Conservation (phyloP, 2,329 filamentous ascomycete species). For the Xylaria multiplex region DNA sequence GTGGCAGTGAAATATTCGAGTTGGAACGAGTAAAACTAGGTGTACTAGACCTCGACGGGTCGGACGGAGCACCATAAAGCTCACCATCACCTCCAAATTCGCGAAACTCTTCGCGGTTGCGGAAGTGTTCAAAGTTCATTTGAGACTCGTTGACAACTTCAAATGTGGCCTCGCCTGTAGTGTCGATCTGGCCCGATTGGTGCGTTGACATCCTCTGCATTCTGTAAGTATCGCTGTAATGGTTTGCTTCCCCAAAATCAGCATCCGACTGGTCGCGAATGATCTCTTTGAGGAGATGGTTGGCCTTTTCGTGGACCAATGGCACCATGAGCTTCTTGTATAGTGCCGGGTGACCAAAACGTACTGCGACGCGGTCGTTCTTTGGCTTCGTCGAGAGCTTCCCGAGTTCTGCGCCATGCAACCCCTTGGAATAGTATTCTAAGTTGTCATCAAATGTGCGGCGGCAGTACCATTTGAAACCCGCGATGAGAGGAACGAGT, state of each 20-base stretch:
- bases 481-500: slow-evolving; percentile 77
- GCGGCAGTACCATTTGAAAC: slow-evolving; percentile 85
- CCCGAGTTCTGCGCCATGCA: slow-evolving; percentile 58
- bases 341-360: slow-evolving; percentile 89
- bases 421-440: slow-evolving; percentile 69
- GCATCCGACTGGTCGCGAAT: slow-evolving; percentile 82
- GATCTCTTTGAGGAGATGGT: slow-evolving; percentile 82
- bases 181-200: slow-evolving; percentile 46
- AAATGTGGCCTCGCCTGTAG: slow-evolving; percentile 62
- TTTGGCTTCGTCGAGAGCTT: slow-evolving; percentile 58
- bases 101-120: slow-evolving; percentile 84
- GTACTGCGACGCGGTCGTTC: slow-evolving; percentile 74
- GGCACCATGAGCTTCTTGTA: slow-evolving; percentile 92
- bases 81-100: slow-evolving; percentile 77
- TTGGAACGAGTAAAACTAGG: slow-evolving; percentile 55
- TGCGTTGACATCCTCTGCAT: slow-evolving; percentile 76
- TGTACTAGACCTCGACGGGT: slow-evolving; percentile 67
- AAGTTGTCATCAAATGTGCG: slow-evolving; percentile 74
- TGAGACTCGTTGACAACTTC: slow-evolving; percentile 86
- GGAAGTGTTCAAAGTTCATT: slow-evolving; percentile 89
- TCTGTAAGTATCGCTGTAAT: slow-evolving; percentile 82
- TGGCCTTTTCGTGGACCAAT: slow-evolving; percentile 90
- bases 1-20: slow-evolving; percentile 17
- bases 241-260: slow-evolving; percentile 67
- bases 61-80: slow-evolving; percentile 66